Evolutionary conservation across 306 rosid genomes (phyloP), one percentile per base, ranked within the genome.

Genomic region (Begonia loranthoides): DNA sequence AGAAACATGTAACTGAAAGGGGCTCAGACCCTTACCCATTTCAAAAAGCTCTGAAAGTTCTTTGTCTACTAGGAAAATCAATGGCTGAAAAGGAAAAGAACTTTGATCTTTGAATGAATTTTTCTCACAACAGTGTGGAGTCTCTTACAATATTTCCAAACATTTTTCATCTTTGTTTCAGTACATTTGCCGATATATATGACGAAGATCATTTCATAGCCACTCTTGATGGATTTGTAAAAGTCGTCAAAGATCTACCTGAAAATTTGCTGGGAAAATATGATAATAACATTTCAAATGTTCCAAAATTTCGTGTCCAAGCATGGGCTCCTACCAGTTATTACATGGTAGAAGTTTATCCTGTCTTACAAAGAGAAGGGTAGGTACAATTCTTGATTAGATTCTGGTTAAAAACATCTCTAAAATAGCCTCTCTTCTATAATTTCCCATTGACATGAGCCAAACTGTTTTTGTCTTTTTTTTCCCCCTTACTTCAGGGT

Each of bases 141-240:
- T 28, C 5, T 28, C 36, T 28, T 28, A 28, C 36, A 28, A 7
- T 28, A 28, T 28, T 28, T 46, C 50, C 66, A 56, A 67, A 50
- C 24, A 61, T 52, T 58, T 54, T 15, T 58, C 4, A 39, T 59
- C 64, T 47, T 16, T 48, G 36, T 54, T 47, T 6, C 86, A 90
- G 99, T 68, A 76, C 74, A 59, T 90, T 90, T 45, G 69, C 78
- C 63, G 99, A 90, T 67, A 78, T 90, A 70, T 90, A 78, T 13
- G 86, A 90, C 51, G 95, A 83, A 70, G 94, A 80, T 63, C 88
- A 86, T 59, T 90, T 90, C 73, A 80, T 78, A 64, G 72, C 95
- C 49, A 67, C 80, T 43, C 94, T 86, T 49, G 84, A 83, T 62
- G 94, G 79, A 57, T 66, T 86, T 60, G 95, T 90, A 71, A 83